Percentiles rank a stretch among this genome's conserved stretches.
Conservation (phyloP, 495 filamentous ascomycete species). For the Penicillium turbatum region DNA sequence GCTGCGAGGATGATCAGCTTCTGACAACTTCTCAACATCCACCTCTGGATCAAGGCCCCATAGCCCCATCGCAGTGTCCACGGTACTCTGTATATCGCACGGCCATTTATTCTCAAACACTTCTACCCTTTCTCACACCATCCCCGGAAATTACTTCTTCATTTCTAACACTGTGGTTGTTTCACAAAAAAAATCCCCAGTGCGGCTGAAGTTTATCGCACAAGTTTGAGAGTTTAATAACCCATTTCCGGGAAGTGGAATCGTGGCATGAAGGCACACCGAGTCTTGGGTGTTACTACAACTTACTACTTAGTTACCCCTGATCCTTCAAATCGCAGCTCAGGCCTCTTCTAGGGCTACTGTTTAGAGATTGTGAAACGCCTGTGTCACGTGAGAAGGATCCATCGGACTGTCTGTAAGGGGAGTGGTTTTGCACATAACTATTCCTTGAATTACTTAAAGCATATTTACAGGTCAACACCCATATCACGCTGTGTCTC, state of each 20-base stretch:
- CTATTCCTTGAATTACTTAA: too few species aligned
- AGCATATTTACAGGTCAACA: neutral
- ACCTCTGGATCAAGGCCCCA: neutral
- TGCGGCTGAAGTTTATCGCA: neutral
- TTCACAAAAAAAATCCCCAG: neutral
- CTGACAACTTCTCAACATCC: neutral
- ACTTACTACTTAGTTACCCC: neutral
- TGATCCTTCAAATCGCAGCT: slow-evolving; percentile 4
- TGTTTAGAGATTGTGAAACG: slow-evolving; percentile 6
- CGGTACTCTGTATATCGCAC: neutral
- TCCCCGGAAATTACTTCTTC: neutral
- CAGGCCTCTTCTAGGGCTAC: neutral
- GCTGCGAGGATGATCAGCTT: neutral
- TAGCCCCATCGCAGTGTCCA: neutral
- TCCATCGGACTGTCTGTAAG: neutral
- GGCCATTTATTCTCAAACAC: neutral
- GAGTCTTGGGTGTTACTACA: neutral
- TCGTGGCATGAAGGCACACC: neutral
- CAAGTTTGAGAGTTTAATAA: neutral
- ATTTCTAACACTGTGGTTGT: neutral
- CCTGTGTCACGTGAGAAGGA: slow-evolving; percentile 3
- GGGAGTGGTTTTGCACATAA: neutral
- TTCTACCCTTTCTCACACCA: neutral
- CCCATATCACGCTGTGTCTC: neutral
- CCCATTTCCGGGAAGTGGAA: slow-evolving; percentile 1